A percentile compares a stretch with the other conserved stretches of the same genome.
Conservation (phyloP, 306 rosid species). For the Ormosia semicastrata region DNA sequence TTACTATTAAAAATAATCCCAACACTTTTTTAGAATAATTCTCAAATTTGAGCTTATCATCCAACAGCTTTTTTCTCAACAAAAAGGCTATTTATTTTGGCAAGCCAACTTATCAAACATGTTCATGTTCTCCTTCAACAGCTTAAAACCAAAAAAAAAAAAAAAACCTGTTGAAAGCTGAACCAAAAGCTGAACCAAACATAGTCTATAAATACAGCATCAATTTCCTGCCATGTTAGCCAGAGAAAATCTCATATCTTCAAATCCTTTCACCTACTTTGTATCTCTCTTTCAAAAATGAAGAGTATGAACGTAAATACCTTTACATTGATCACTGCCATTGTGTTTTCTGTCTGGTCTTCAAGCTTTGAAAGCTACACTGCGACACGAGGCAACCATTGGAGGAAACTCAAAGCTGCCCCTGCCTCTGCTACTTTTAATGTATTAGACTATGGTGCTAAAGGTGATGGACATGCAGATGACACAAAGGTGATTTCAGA, state of each 20-base stretch:
- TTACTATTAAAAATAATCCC: too few relatives aligned
- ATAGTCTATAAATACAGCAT: slow-evolving; percentile 38
- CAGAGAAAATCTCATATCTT: slow-evolving; percentile 4
- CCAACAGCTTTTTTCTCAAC: too few relatives aligned
- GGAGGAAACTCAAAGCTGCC: slow-evolving; percentile 42
- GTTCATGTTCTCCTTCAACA: too few relatives aligned
- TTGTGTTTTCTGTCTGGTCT: slow-evolving; percentile 27
- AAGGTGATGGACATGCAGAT: slow-evolving; percentile 76
- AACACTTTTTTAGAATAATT: too few relatives aligned
- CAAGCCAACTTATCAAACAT: too few relatives aligned
- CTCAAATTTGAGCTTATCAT: too few relatives aligned
- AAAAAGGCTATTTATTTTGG: too few relatives aligned
- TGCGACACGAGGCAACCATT: slow-evolving; percentile 36
- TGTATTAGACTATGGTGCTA: slow-evolving; percentile 71
- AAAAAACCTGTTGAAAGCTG: too few relatives aligned
- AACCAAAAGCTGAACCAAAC: too few relatives aligned
- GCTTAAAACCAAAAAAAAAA: too few relatives aligned
- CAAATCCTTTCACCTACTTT: not conserved
- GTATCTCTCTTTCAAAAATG: slow-evolving; percentile 17
- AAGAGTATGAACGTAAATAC: slow-evolving; percentile 24
- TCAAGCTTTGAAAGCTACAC: slow-evolving; percentile 39
- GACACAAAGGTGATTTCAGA: slow-evolving; percentile 63
- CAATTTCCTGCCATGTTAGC: not conserved
- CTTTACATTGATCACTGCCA: slow-evolving; percentile 32
- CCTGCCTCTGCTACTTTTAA: slow-evolving; percentile 42